Evolutionary conservation across 768 basidiomycete species (phyloP).

Genomic region (Wakefieldia striispora): DNA sequence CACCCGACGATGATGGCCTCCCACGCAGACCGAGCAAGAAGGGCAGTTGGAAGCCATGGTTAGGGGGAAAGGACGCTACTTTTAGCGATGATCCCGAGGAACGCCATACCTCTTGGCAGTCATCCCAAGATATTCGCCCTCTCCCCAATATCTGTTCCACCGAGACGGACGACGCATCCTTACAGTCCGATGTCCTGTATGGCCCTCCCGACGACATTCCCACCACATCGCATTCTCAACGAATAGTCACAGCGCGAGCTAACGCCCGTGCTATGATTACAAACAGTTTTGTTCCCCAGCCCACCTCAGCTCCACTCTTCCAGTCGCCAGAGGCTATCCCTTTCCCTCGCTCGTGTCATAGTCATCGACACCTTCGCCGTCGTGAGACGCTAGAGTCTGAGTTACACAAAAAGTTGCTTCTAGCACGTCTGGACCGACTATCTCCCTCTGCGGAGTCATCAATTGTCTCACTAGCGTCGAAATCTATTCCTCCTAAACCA

Average conservation of each 20-base stretch:
- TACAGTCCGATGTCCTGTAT: conserved; percentile 38
- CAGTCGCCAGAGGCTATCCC: conserved; percentile 33
- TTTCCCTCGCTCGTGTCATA: conserved; percentile 61
- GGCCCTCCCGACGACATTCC: conserved; percentile 18
- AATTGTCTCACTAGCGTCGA: conserved; percentile 45
- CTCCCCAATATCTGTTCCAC: conserved; percentile 23
- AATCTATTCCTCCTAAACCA: conserved; percentile 26
- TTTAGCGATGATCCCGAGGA: conserved; percentile 29
- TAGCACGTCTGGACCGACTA: conserved; percentile 43
- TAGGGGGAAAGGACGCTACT: conserved; percentile 38
- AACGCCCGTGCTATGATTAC: conserved; percentile 44
- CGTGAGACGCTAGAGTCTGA: conserved; percentile 41
- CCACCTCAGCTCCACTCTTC: conserved; percentile 50
- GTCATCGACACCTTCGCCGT: conserved; percentile 34
- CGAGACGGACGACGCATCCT: conserved; percentile 35
- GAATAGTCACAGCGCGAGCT: conserved; percentile 32
- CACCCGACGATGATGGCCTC: conserved; percentile 56
- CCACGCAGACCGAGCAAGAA: conserved; percentile 37
- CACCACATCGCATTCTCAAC: conserved; percentile 19
- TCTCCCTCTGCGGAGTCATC: conserved; percentile 41
- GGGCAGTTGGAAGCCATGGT: conserved; percentile 58
- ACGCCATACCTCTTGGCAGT: conserved; percentile 30
- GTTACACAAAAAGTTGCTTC: conserved; percentile 52
- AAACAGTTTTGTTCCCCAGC: conserved; percentile 42
- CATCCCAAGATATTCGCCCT: conserved; percentile 20